Conservation (phyloP, 2,329 filamentous ascomycete genomes). For the Xylariaceae sp. region DNA sequence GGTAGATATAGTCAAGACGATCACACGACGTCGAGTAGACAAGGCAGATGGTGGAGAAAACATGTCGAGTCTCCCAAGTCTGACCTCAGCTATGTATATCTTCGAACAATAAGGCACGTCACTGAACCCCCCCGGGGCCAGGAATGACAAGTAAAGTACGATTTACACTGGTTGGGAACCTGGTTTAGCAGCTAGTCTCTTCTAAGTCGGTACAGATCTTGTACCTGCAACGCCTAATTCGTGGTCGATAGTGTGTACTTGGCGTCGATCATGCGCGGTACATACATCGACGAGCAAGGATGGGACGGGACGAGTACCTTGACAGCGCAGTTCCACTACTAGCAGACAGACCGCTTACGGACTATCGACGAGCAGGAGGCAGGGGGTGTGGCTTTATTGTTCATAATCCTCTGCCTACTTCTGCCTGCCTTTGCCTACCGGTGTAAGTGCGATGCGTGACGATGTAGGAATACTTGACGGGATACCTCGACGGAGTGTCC, state of each 20-base stretch:
- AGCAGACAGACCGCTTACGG: constrained; percentile 26
- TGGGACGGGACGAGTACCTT: constrained; percentile 26
- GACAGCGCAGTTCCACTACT: constrained; percentile 22
- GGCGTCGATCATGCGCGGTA: constrained; percentile 26
- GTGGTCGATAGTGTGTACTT: constrained; percentile 28
- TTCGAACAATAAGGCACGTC: constrained; percentile 17
- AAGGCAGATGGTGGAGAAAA: constrained; percentile 15
- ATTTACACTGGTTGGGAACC: constrained; percentile 13
- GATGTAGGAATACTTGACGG: no score
- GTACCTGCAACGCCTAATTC: constrained; percentile 19
- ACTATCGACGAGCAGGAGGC: constrained; percentile 22
- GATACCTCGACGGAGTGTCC: no score
- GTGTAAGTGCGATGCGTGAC: neutral
- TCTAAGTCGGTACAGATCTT: constrained; percentile 19
- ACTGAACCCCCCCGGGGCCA: constrained; percentile 9
- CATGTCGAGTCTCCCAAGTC: constrained; percentile 19
- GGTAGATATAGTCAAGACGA: constrained; percentile 1
- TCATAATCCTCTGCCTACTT: constrained; percentile 1
- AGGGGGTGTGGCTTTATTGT: constrained; percentile 27
- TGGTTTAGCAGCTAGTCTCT: constrained; percentile 4
- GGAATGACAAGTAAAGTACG: constrained; percentile 20
- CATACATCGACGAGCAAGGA: constrained; percentile 26
- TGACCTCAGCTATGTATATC: constrained; percentile 20
- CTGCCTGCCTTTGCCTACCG: neutral
- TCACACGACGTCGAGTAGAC: neutral